Percentiles rank a stretch among this genome's conserved stretches.
These are phyloP conservation scores for Kwoniella sp. DNA, from an alignment of 768 basidiomycete species.

Conservation along the genomic window DNA sequence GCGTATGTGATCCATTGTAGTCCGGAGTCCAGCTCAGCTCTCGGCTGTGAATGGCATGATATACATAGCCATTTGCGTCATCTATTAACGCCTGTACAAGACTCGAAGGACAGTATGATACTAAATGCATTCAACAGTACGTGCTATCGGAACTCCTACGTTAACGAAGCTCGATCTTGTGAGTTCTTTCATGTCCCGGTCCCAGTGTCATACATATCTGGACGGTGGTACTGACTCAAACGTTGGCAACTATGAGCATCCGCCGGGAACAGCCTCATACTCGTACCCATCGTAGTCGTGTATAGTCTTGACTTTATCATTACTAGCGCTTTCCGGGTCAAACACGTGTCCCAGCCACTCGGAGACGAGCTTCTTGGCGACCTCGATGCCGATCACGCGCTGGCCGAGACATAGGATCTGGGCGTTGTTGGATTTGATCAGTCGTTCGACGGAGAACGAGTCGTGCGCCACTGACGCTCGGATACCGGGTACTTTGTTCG, in stretches of 20 bases:
- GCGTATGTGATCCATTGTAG: too few relatives aligned
- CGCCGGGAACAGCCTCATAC: conserved; percentile 22
- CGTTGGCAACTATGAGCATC: conserved; percentile 3
- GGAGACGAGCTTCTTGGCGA: conserved; percentile 43
- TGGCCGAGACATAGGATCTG: conserved; percentile 55
- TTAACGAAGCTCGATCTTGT: too few relatives aligned
- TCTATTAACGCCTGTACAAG: too few relatives aligned
- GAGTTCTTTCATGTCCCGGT: too few relatives aligned
- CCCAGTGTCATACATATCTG: too few relatives aligned
- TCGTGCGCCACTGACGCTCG: conserved; percentile 52
- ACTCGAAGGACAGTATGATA: too few relatives aligned
- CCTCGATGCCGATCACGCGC: conserved; percentile 51
- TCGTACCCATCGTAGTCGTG: conserved; percentile 46
- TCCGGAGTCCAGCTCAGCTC: too few relatives aligned
- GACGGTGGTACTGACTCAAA: background rate
- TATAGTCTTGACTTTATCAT: conserved; percentile 51
- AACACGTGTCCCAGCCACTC: conserved; percentile 54
- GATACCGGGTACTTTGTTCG: conserved; percentile 53
- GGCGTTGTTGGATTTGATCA: conserved; percentile 53
- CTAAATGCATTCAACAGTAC: too few relatives aligned
- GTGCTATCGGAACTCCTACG: too few relatives aligned
- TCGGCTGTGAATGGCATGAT: too few relatives aligned
- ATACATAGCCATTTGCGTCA: too few relatives aligned
- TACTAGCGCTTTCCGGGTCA: conserved; percentile 44
- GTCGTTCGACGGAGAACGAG: conserved; percentile 54